Percentiles rank a stretch among this genome's conserved stretches.
phyloP scores from a whole-genome alignment of 305 asterid genomes.

The Solanum aculeatissimum region DNA sequence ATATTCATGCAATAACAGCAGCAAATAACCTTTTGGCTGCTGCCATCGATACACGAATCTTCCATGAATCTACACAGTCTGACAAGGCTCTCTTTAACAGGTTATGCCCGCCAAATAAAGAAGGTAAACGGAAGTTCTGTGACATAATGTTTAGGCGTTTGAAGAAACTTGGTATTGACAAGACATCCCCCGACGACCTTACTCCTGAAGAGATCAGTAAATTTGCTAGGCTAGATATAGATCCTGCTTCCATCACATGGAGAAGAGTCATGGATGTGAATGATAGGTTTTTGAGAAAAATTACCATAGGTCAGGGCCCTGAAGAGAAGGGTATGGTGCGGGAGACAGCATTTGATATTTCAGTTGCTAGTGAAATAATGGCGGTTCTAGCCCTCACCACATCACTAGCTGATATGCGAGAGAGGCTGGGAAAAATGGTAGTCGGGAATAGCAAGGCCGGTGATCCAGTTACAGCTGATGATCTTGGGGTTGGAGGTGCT shows the following conservation, averaged over 20 bases:
- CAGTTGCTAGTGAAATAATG: conserved; percentile 97
- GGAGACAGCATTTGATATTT: conserved; percentile 90
- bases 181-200: conserved; percentile 74
- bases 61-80: conserved; percentile 82
- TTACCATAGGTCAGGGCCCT: conserved; percentile 86
- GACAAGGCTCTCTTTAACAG: conserved; percentile 92
- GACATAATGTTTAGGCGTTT: conserved; percentile 77
- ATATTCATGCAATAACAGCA: conserved; percentile 95
- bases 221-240: conserved; percentile 86
- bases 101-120: conserved; percentile 74
- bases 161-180: conserved; percentile 71
- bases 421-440: conserved; percentile 93
- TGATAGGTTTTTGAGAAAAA: conserved; percentile 89
- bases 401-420: conserved; percentile 86
- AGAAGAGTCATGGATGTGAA: conserved; percentile 96
- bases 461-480: conserved; percentile 91
- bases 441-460: conserved; percentile 91
- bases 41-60: conserved; percentile 86
- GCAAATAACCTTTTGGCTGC: conserved; percentile 97
- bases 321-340: conserved; percentile 95
- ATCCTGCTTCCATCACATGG: conserved; percentile 88
- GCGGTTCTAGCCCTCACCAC: conserved; percentile 95
- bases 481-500: conserved; percentile 95
- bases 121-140: conserved; percentile 61
- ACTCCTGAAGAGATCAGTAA: conserved; percentile 66